Conservation (phyloP, 108 stramenopile genomes). For the Discostella stelligeroides region DNA sequence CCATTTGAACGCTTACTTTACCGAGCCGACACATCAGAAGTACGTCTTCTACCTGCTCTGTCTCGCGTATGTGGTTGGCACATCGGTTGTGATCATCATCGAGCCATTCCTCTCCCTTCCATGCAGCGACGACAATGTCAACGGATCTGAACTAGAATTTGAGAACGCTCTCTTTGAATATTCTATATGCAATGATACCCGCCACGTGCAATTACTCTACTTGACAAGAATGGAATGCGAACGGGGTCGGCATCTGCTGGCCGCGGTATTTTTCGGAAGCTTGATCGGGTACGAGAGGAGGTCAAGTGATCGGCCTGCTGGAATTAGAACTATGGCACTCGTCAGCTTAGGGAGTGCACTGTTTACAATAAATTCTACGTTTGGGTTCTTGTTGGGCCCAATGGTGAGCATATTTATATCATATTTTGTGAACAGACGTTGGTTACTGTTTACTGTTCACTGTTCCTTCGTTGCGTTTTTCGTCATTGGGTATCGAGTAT, state of each 20-base stretch:
- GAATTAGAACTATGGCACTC: slow-evolving; percentile 75
- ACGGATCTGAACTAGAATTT: slow-evolving; percentile 26
- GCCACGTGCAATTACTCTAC: slow-evolving; percentile 31
- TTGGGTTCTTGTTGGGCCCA: slow-evolving; percentile 83
- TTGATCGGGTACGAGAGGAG: slow-evolving; percentile 64
- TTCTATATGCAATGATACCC: slow-evolving; percentile 18
- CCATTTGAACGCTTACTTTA: slow-evolving; percentile 22
- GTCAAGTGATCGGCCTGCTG: slow-evolving; percentile 63
- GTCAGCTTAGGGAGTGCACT: slow-evolving; percentile 87
- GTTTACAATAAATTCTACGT: slow-evolving; percentile 85
- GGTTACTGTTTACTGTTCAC: background rate
- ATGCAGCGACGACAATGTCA: slow-evolving; percentile 15
- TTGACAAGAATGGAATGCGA: slow-evolving; percentile 44
- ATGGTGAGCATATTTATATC: slow-evolving; percentile 66
- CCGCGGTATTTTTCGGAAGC: slow-evolving; percentile 47
- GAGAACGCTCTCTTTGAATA: slow-evolving; percentile 29
- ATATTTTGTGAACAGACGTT: no score
- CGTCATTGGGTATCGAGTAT: no score
- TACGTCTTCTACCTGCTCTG: slow-evolving; percentile 33
- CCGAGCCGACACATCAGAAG: slow-evolving; percentile 15
- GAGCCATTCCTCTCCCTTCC: slow-evolving; percentile 30
- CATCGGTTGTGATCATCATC: slow-evolving; percentile 29
- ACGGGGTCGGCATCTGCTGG: slow-evolving; percentile 38
- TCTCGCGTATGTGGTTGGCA: slow-evolving; percentile 27
- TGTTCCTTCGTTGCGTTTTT: background rate